Conservation (phyloP, 257 asterid species). For the Solanum lignicaule region DNA sequence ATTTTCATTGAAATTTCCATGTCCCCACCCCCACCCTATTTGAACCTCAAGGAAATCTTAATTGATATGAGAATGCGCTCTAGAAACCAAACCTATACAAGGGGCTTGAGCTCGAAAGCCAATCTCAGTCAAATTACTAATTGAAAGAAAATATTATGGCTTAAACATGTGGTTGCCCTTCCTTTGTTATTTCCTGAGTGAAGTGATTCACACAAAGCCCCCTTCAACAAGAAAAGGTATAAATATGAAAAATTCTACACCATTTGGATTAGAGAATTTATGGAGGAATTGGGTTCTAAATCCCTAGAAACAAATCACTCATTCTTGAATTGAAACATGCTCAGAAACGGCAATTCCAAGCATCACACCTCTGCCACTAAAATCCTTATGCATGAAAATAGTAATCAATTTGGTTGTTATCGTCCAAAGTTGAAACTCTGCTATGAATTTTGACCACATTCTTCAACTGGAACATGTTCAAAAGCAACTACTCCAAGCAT, state of each 20-base stretch:
- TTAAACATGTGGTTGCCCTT: neutral
- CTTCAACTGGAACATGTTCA: neutral
- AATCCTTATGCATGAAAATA: neutral
- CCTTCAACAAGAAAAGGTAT: neutral
- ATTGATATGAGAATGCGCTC: neutral
- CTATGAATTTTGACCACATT: neutral
- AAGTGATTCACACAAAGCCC: neutral
- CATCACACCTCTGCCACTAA: neutral
- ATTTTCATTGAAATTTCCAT: neutral
- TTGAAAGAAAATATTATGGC: neutral
- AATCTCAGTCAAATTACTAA: neutral
- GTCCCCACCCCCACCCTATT: neutral
- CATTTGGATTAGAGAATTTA: neutral
- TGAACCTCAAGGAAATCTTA: neutral
- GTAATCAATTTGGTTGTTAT: neutral
- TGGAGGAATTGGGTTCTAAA: neutral
- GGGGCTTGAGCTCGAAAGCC: neutral
- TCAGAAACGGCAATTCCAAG: neutral
- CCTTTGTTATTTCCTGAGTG: neutral
- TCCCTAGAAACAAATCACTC: neutral
- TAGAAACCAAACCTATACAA: neutral
- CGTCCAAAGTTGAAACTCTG: neutral
- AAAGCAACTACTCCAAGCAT: neutral
- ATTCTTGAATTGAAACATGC: neutral
- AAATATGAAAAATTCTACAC: constrained; percentile 1